phyloP scores from a whole-genome alignment of 192 early-diverging fungal species.

The Bifiguratus adelaidae region DNA sequence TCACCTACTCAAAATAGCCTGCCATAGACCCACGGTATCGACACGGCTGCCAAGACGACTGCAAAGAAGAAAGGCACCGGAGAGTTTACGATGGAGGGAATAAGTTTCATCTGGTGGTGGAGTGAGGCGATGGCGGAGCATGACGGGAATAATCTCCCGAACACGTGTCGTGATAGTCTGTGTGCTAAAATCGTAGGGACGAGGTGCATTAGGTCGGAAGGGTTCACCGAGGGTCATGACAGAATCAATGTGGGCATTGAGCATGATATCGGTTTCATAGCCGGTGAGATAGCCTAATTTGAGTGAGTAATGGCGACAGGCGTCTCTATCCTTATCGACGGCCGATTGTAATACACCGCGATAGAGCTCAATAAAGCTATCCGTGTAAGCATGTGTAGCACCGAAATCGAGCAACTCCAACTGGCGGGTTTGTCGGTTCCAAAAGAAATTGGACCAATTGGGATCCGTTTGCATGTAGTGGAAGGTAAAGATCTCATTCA shows the following conservation, averaged over 20 bases:
- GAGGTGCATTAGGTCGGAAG: constrained; percentile 41
- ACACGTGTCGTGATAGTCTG: constrained; percentile 81
- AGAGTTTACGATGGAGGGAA: constrained; percentile 88
- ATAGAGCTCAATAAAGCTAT: constrained; percentile 69
- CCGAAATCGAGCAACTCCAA: constrained; percentile 94
- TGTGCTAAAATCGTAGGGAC: constrained; percentile 67
- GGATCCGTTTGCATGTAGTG: constrained; percentile 99
- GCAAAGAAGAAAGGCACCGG: constrained; percentile 87
- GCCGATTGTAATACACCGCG: constrained; percentile 64
- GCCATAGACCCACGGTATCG: no score
- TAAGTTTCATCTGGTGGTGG: constrained; percentile 99
- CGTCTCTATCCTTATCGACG: constrained; percentile 58
- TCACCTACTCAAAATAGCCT: no score
- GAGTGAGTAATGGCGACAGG: constrained; percentile 60
- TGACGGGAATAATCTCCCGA: constrained; percentile 82
- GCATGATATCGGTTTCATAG: constrained; percentile 79
- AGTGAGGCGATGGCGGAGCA: constrained; percentile 87
- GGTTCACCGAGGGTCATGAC: constrained; percentile 81
- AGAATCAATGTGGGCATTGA: constrained; percentile 78
- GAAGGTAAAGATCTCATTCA: constrained; percentile 86
- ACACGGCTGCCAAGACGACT: constrained; percentile 51
- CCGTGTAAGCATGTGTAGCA: constrained; percentile 70
- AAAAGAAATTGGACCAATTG: constrained; percentile 98
- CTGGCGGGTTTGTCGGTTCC: constrained; percentile 44
- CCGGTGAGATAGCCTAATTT: constrained; percentile 91